phyloP scores from a whole-genome alignment of 2,329 filamentous ascomycete species.

The Catunica adiposa region DNA sequence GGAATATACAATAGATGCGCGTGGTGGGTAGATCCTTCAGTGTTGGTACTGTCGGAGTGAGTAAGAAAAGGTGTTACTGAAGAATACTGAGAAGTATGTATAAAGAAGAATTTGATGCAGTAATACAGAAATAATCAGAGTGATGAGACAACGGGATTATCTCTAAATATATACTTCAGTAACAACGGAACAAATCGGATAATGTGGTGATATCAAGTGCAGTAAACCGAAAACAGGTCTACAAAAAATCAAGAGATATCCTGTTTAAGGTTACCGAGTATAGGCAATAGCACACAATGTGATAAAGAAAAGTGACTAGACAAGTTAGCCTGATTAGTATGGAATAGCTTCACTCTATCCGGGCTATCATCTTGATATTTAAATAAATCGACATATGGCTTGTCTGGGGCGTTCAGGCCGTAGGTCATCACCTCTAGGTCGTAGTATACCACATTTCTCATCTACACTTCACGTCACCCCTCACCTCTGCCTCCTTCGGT shows the following conservation, averaged over 20 bases:
- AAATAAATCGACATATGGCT: background rate
- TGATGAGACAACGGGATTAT: background rate
- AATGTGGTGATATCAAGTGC: background rate
- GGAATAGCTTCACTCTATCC: background rate
- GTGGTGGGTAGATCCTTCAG: too few species aligned
- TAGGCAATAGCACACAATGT: background rate
- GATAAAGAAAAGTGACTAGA: background rate
- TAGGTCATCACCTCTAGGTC: background rate
- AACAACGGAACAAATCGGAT: background rate
- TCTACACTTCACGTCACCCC: background rate
- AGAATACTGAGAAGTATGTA: too few species aligned
- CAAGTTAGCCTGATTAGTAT: background rate
- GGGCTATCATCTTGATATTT: conserved; percentile 1
- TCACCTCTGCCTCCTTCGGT: background rate
- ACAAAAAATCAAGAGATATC: background rate
- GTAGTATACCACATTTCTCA: background rate
- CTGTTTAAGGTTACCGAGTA: background rate
- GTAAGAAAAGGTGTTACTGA: too few species aligned
- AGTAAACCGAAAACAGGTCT: background rate
- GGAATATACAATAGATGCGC: too few species aligned
- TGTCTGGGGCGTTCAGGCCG: background rate
- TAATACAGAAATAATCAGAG: background rate
- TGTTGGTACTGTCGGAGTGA: too few species aligned
- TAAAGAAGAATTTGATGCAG: too few species aligned
- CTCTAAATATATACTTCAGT: background rate